Conservation (phyloP, 139 green algal genomes). For the Tetradesmus lagerheimii region DNA sequence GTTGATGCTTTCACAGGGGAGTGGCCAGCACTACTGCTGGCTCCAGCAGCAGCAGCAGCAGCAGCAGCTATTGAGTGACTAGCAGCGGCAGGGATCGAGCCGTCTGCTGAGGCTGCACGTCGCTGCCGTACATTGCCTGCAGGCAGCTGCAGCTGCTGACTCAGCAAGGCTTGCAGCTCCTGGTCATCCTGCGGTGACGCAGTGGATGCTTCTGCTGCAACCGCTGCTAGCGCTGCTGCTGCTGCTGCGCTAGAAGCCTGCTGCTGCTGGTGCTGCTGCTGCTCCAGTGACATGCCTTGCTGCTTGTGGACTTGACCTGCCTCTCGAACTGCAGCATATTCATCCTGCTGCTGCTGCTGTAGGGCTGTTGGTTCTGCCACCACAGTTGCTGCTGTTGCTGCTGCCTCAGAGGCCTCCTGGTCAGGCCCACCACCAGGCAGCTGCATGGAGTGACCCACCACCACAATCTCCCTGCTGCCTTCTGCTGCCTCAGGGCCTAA, state of each 20-base stretch:
- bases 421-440: neutral
- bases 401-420: neutral
- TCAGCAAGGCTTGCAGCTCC: too few relatives aligned
- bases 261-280: neutral
- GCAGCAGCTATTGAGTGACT: neutral
- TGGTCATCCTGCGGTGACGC: neutral
- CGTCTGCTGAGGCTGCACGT: neutral
- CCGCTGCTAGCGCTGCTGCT: neutral
- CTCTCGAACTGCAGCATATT: neutral
- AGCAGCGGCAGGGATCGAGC: neutral
- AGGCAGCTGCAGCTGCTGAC: neutral
- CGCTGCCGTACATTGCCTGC: neutral
- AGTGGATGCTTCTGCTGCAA: neutral
- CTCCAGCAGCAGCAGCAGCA: neutral
- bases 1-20: neutral
- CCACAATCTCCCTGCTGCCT: conserved; percentile 34
- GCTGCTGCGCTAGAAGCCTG: neutral
- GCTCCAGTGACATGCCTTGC: neutral
- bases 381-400: neutral
- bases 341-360: conserved; percentile 15
- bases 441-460: conserved; percentile 34
- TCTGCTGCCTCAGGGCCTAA: neutral
- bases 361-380: neutral
- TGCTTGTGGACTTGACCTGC: neutral
- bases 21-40: neutral